phyloP scores from a whole-genome alignment of 1,284 basidiomycete species.

The Trichosporon faecale region DNA sequence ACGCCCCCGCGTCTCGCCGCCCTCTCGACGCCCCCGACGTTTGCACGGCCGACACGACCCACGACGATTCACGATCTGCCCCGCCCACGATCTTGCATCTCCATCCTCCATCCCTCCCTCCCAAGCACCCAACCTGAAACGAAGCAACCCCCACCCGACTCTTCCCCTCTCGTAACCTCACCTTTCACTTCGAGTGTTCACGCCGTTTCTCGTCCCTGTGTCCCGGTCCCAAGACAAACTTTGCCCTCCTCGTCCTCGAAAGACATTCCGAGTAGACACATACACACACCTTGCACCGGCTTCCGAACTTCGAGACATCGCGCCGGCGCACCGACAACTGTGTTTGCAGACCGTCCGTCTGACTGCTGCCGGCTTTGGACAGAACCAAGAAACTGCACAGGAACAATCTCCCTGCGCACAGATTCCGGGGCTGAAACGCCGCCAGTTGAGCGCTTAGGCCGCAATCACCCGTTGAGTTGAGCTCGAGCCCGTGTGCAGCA shows the following conservation, averaged over 20 bases:
- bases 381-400: constrained; percentile 1
- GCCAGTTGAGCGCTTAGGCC: constrained; percentile 6
- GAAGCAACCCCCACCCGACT: neutral
- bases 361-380: neutral
- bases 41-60: neutral
- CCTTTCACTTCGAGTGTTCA: neutral
- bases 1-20: neutral
- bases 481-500: constrained; percentile 7
- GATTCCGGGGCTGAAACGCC: constrained; percentile 10
- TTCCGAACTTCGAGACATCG: neutral
- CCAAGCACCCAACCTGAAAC: constrained; percentile 5
- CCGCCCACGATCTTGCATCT: neutral
- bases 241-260: neutral
- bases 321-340: neutral
- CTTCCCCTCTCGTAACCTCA: neutral
- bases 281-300: neutral
- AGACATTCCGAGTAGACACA: neutral
- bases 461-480: constrained; percentile 4
- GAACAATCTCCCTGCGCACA: constrained; percentile 2
- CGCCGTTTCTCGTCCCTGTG: neutral
- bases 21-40: neutral
- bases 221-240: neutral
- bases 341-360: neutral
- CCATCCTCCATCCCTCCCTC: neutral
- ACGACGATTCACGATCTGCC: neutral